A percentile compares a stretch with the other conserved stretches of the same genome.
phyloP scores from a whole-genome alignment of 495 filamentous ascomycete genomes.

The Trichoderma asperelloides region DNA sequence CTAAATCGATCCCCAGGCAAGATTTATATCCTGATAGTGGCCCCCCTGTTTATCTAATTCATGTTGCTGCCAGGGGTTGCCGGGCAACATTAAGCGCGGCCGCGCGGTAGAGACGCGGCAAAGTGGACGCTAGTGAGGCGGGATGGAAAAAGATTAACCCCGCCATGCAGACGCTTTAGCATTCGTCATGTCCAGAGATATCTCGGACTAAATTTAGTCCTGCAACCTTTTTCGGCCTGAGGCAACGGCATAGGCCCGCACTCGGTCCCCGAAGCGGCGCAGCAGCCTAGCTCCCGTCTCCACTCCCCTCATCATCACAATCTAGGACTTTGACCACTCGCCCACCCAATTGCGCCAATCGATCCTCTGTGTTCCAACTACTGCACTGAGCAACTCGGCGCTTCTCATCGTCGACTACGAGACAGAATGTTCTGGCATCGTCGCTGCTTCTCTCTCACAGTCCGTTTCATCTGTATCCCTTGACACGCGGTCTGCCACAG shows the following conservation, averaged over 20 bases:
- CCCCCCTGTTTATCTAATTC: conserved; percentile 17
- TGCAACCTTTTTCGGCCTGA: background rate
- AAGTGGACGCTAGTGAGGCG: background rate
- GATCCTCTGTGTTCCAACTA: background rate
- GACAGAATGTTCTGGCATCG: background rate
- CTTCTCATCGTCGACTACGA: background rate
- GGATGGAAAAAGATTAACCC: background rate
- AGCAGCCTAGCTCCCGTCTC: background rate
- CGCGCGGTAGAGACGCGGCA: background rate
- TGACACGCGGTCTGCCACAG: conserved; percentile 1
- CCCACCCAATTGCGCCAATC: background rate
- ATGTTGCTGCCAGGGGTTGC: background rate
- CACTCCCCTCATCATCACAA: background rate
- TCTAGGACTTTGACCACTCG: background rate
- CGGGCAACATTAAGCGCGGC: background rate
- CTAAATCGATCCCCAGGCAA: too few species aligned
- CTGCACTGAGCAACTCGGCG: background rate
- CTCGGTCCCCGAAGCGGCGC: background rate
- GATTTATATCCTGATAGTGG: background rate
- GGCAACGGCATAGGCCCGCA: background rate
- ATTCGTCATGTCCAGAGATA: too few species aligned
- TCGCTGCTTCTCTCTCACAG: background rate
- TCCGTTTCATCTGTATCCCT: background rate
- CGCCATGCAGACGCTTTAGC: background rate
- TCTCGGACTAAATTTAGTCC: background rate